Base-by-base conservation (phyloP, 495 filamentous ascomycete genomes). In the Penicillium lagena region DNA sequence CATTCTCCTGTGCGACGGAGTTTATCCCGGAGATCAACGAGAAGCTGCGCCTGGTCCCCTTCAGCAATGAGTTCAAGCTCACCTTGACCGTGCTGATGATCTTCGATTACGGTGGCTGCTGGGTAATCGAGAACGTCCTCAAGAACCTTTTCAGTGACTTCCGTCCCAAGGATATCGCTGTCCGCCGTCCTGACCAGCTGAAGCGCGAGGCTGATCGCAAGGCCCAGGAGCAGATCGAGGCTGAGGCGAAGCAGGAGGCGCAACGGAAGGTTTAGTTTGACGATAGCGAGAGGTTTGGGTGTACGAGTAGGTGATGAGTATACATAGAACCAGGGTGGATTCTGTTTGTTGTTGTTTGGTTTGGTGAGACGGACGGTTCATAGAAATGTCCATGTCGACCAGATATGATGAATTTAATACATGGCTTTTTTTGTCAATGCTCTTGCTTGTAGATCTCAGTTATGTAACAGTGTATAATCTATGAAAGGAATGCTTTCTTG, bases 1-100 rank as follows among this genome's bases (percentile, higher is more conserved):
- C 93, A 7, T 97, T 99, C 67, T 86, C 87, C 37, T 96, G 93
- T 70, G 91, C 91, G 7, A 97, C 90, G 3, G 93, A 99, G 66
- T 88, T 97, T 51, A 76, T 97, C 39, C 94, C 93, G 1, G 93
- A 96, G 65, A 76, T 97, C 55, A 99, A 99, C 67, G 80, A 91
- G 69, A 85, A 87, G 71, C 80, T 99, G 67, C 85, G 82, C 50
- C 79, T 99, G 1, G 93, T 97, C 9, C 87, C 89, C n/a, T 99
- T 99, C 66, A 86, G 70, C 32, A 76, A 69, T 10, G 88, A 91
- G 51, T 99, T 99, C 76, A 96, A 95, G 75, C 52, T 78, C 15
- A 89, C 83, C 14, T 78, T 99, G 68, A 95, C 89, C 0, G 64
- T 72, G 1, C 68, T 87, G 50, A 99, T 99, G 93, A 61, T 88